A percentile compares a stretch with the other conserved stretches of the same genome.
phyloP scores from a whole-genome alignment of 495 filamentous ascomycete species.

The Stereocaulon alpinum region DNA sequence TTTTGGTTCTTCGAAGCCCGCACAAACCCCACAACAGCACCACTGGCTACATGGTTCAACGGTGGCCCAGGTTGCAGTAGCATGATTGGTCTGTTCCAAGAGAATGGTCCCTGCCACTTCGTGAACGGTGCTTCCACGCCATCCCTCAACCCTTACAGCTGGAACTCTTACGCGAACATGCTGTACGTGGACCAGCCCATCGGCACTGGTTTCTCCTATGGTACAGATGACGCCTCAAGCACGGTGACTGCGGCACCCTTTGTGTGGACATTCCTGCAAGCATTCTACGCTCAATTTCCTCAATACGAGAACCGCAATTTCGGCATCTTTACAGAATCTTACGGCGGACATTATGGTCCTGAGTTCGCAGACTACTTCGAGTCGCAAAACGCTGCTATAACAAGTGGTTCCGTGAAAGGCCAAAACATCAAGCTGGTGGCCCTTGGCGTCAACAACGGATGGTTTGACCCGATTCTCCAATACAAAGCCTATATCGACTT shows the following conservation, averaged over 20 bases:
- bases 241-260: constrained; percentile 42
- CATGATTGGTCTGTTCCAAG: constrained; percentile 48
- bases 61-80: constrained; percentile 45
- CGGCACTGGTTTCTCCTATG: constrained; percentile 46
- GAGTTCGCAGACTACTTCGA: constrained; percentile 43
- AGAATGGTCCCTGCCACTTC: constrained; percentile 48
- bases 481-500: constrained; percentile 43
- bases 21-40: constrained; percentile 37
- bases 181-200: constrained; percentile 49
- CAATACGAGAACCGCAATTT: constrained; percentile 45
- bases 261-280: constrained; percentile 47
- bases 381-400: constrained; percentile 39
- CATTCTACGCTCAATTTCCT: constrained; percentile 43
- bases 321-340: constrained; percentile 45
- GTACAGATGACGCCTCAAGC: constrained; percentile 36
- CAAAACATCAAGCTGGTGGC: constrained; percentile 43
- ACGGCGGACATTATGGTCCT: constrained; percentile 48
- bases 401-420: constrained; percentile 30
- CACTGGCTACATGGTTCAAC: constrained; percentile 45
- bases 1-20: constrained; percentile 38
- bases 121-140: constrained; percentile 36
- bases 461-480: constrained; percentile 41
- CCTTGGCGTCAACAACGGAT: constrained; percentile 50
- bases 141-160: constrained; percentile 47
- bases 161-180: constrained; percentile 53